Conservation (phyloP, 1,284 basidiomycete genomes). For the Phaffia rhodozyma region DNA sequence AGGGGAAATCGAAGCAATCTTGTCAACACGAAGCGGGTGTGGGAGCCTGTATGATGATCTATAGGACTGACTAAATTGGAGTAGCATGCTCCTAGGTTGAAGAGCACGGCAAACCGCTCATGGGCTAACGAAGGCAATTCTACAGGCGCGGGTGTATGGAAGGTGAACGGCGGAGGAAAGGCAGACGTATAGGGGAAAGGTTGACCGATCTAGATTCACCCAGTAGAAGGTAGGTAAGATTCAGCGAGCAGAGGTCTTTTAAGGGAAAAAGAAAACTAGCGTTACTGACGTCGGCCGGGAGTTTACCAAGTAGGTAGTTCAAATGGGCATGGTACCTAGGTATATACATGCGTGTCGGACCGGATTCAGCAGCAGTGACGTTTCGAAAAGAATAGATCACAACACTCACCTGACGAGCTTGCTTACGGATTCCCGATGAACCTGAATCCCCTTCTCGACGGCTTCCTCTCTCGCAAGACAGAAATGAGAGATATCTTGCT, state of each 20-base stretch:
- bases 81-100: conserved; percentile 71
- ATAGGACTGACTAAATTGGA: conserved; percentile 50
- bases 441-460: conserved; percentile 47
- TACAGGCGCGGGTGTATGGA: conserved; percentile 44
- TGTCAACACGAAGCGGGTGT: not conserved
- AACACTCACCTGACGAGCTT: conserved; percentile 37
- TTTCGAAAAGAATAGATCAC: conserved; percentile 6
- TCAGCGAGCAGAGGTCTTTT: not conserved
- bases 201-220: conserved; percentile 53
- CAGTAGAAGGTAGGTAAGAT: not conserved
- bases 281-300: conserved; percentile 51
- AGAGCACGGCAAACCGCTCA: conserved; percentile 63
- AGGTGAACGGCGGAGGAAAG: conserved; percentile 43
- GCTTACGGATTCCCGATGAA: conserved; percentile 33
- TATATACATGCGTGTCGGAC: conserved; percentile 16
- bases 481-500: conserved; percentile 61
- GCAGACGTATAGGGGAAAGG: conserved; percentile 62
- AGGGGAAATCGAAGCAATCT: conserved; percentile 22
- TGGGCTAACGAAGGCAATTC: conserved; percentile 60
- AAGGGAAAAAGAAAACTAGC: not conserved
- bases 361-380: conserved; percentile 16
- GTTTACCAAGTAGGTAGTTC: conserved; percentile 57
- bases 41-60: not conserved
- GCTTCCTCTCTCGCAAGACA: conserved; percentile 54
- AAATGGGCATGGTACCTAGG: conserved; percentile 84